Base-by-base conservation (phyloP, 2,329 filamentous ascomycete genomes). In the Aspergillus sojae region DNA sequence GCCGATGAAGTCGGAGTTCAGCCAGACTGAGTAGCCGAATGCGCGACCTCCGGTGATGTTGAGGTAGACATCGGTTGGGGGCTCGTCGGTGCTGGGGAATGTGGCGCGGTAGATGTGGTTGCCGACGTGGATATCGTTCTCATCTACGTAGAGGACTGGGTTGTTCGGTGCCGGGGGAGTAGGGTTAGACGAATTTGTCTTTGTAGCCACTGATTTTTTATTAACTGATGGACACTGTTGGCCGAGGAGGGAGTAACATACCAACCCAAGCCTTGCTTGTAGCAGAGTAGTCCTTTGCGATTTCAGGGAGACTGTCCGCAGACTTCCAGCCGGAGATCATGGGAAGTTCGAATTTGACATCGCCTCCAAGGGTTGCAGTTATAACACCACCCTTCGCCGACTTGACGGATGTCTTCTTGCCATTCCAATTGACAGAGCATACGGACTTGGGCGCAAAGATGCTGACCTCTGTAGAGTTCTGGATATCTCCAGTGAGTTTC, bases 1-100 rank as follows among this genome's bases (percentile, higher is more conserved):
- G 23, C 85, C 85, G 7, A 89, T 72, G 71, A 85, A 85, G 6
- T 81, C 70, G 10, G 83, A 83, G 72, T 89, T 89, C 0, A 89
- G 74, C 81, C 83, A 88, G 26, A 82, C 85, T 4, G 81, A 85
- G 75, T 82, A 88, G 19, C 86, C 86, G 63, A 86, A 75, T 2
- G 85, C 85, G 32, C 78, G 75, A 28, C 86, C 86, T 26, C 85
- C 86, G 16, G 82, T 82, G 43, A 86, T 71, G 62, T 85, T 79
- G 19, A 88, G 78, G 65, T 80, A 82, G 21, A 77, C 72, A 4
- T 75, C 77, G 1, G 72, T 74, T 16, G 74, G 52, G 7, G 52
- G 52, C 11, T 36, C n/a, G 12, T 39, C 70, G 19, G 70, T 65
- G 58, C 71, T 74, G 34, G 75, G 77, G 68, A 83, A 83, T 39